Evolutionary conservation across 805 yeast genomes (phyloP).

Genomic region (Ogataea nakhonphanomensis): DNA sequence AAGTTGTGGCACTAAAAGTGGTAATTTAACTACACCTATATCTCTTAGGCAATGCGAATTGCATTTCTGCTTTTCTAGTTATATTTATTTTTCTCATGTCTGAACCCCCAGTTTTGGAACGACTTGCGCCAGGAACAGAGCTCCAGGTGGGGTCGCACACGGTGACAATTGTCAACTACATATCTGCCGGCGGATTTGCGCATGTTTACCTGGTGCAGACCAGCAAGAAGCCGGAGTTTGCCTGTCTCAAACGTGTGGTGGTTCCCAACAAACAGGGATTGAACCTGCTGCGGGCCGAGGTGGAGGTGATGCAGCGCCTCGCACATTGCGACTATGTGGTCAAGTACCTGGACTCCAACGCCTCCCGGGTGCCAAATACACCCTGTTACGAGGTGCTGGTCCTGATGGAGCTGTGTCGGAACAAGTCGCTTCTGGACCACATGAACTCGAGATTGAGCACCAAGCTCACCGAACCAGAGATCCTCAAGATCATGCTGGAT

Average conservation of each 20-base stretch:
- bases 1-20: too few relatives aligned
- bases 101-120: slow-evolving; percentile 17
- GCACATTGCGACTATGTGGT: slow-evolving; percentile 58
- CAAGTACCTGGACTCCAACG: slow-evolving; percentile 71
- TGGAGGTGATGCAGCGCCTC: slow-evolving; percentile 71
- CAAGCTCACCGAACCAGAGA: slow-evolving; percentile 72
- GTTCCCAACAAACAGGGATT: slow-evolving; percentile 71
- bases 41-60: too few relatives aligned
- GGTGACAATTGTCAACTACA: slow-evolving; percentile 43
- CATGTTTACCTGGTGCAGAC: slow-evolving; percentile 68
- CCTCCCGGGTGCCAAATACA: slow-evolving; percentile 51
- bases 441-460: slow-evolving; percentile 85
- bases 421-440: slow-evolving; percentile 79
- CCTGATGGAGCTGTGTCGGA: slow-evolving; percentile 90
- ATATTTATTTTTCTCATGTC: slow-evolving; percentile 5
- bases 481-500: slow-evolving; percentile 79
- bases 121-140: slow-evolving; percentile 41
- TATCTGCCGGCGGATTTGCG: slow-evolving; percentile 68
- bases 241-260: slow-evolving; percentile 70
- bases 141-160: slow-evolving; percentile 49
- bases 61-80: background rate
- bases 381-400: slow-evolving; percentile 76
- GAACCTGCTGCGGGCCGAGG: slow-evolving; percentile 65
- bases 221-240: slow-evolving; percentile 41
- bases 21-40: too few relatives aligned